Percentiles rank a stretch among this genome's conserved stretches.
Evolutionary conservation across 202 grass and related monocot genomes (phyloP).

Genomic region (Schoenoplectus tabernaemontani): DNA sequence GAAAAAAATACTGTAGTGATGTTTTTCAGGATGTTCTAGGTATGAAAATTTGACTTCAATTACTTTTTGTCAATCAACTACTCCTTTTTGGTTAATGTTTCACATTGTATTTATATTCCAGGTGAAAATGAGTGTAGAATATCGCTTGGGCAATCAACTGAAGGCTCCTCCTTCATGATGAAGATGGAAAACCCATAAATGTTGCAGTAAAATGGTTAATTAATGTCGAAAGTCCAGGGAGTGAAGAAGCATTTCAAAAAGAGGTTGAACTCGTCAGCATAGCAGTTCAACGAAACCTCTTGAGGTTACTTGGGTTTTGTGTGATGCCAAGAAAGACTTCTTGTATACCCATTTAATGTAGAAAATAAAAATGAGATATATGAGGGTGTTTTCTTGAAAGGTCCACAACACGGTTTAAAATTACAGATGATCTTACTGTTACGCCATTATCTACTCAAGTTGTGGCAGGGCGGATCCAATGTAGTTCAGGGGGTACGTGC

Average conservation of each 20-base stretch:
- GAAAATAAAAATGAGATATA: too few relatives aligned
- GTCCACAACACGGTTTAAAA: too few relatives aligned
- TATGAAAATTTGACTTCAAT: constrained; percentile 19
- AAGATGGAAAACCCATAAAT: constrained; percentile 28
- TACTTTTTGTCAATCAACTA: neutral
- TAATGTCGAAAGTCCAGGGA: constrained; percentile 51
- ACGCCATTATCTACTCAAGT: too few relatives aligned
- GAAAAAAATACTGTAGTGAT: constrained; percentile 47
- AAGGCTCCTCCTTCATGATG: constrained; percentile 56
- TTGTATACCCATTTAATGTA: constrained; percentile 98
- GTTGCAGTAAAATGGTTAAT: constrained; percentile 79
- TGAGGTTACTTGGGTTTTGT: constrained; percentile 84
- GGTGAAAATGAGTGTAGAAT: constrained; percentile 79
- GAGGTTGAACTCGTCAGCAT: constrained; percentile 94
- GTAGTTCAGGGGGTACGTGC: too few relatives aligned
- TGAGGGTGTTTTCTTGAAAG: too few relatives aligned
- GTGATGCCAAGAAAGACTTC: constrained; percentile 70
- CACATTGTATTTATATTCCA: constrained; percentile 19
- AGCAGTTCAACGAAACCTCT: constrained; percentile 87
- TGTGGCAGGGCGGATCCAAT: too few relatives aligned
- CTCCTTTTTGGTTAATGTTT: neutral
- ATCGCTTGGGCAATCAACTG: constrained; percentile 73
- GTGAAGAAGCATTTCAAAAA: constrained; percentile 67
- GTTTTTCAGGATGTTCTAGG: constrained; percentile 90
- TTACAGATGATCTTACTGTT: too few relatives aligned